These are phyloP conservation scores for Mycena metata DNA, from an alignment of 768 basidiomycete genomes.

Conservation along the genomic window DNA sequence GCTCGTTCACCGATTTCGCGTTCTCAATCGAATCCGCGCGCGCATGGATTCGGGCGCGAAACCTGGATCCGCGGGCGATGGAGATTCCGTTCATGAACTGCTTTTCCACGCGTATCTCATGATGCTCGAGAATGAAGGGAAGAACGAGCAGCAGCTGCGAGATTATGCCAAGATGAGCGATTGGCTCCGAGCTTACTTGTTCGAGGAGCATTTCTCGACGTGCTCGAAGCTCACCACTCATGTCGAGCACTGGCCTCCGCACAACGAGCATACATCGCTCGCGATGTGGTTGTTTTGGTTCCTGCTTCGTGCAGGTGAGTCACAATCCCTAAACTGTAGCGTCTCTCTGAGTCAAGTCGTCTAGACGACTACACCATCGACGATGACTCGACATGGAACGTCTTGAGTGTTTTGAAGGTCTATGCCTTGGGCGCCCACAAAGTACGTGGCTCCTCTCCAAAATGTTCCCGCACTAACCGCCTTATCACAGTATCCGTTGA, in stretches of 20 bases:
- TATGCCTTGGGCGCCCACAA: conserved; percentile 78
- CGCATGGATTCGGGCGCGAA: conserved; percentile 54
- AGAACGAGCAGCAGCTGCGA: conserved; percentile 78
- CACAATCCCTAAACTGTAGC: background rate
- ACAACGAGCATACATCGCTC: conserved; percentile 65
- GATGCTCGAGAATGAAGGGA: conserved; percentile 86
- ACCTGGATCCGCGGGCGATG: conserved; percentile 42
- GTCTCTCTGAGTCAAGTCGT: conserved; percentile 11
- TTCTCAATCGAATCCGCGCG: conserved; percentile 68
- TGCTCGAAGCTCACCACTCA: conserved; percentile 56
- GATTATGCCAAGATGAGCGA: conserved; percentile 72
- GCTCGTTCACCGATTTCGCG: conserved; percentile 70
- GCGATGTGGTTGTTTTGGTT: conserved; percentile 90
- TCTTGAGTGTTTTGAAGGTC: conserved; percentile 66
- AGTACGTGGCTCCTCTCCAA: conserved; percentile 44
- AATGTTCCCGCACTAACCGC: conserved; percentile 29
- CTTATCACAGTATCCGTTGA: conserved; percentile 69
- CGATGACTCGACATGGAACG: conserved; percentile 57
- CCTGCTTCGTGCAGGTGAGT: conserved; percentile 71
- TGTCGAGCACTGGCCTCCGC: conserved; percentile 69
- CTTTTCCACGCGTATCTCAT: conserved; percentile 81
- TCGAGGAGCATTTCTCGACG: conserved; percentile 71
- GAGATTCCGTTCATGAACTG: conserved; percentile 56
- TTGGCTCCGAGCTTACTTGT: conserved; percentile 80
- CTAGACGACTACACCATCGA: conserved; percentile 64